A percentile compares a stretch with the other conserved stretches of the same genome.
Evolutionary conservation across 2,329 filamentous ascomycete genomes (phyloP).

Genomic region (Uncinocarpus reesii): DNA sequence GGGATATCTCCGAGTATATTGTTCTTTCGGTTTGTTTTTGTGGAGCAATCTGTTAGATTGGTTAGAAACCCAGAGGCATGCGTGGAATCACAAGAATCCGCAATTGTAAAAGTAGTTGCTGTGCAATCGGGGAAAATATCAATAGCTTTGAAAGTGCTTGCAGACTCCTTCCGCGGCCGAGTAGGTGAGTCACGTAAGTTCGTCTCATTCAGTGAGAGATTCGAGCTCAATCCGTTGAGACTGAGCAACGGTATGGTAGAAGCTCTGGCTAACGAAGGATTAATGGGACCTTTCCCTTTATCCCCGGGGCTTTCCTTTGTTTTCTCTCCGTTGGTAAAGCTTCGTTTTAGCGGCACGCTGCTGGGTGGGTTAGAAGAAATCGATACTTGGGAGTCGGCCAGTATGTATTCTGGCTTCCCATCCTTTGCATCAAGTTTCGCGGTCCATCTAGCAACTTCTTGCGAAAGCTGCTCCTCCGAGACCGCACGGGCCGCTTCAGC

Average conservation of each 20-base stretch:
- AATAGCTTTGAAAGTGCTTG: not conserved
- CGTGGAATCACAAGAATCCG: not conserved
- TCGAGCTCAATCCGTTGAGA: not conserved
- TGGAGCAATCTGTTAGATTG: not conserved
- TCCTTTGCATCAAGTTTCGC: slow-evolving; percentile 12
- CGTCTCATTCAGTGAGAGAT: too few species aligned
- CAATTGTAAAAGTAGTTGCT: not conserved
- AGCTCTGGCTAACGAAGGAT: not conserved
- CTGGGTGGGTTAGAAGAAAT: not conserved
- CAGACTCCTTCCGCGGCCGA: not conserved
- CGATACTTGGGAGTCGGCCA: slow-evolving; percentile 14
- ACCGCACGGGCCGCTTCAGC: slow-evolving; percentile 48
- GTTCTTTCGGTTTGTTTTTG: not conserved
- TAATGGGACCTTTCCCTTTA: not conserved
- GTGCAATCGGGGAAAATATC: slow-evolving; percentile 2
- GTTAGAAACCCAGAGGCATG: not conserved
- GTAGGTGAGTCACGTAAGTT: too few species aligned
- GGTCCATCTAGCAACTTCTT: slow-evolving; percentile 13
- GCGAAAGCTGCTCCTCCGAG: slow-evolving; percentile 23
- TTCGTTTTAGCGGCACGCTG: not conserved
- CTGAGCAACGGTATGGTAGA: not conserved
- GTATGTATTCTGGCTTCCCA: slow-evolving; percentile 14
- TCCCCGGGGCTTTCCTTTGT: not conserved
- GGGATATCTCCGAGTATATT: not conserved
- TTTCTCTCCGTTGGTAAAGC: too few species aligned